Percentiles rank a stretch among this genome's conserved stretches.
These are phyloP conservation scores for Pittosporum tobira DNA, from an alignment of 129 eudicot genomes.

Conservation along the genomic window DNA sequence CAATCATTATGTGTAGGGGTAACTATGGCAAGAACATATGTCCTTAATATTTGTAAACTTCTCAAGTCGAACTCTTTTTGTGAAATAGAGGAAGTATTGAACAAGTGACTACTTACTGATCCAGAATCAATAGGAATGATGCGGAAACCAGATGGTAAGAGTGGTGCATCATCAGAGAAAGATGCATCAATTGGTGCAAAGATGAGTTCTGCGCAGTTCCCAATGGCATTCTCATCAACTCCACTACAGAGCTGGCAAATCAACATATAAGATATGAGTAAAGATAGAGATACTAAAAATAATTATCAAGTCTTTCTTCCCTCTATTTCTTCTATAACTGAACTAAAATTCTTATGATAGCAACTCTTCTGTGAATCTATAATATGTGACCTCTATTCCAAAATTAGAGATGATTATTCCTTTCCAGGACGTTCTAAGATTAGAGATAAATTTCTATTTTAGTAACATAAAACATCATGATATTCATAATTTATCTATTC, in stretches of 20 bases:
- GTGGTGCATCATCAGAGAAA: constrained; percentile 92
- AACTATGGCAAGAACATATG: no score
- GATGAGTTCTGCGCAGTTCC: constrained; percentile 80
- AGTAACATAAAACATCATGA: no score
- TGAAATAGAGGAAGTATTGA: no score
- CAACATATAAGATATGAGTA: neutral
- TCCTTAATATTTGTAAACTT: no score
- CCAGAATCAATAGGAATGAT: constrained; percentile 74
- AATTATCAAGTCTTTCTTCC: neutral
- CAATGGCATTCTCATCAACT: constrained; percentile 86
- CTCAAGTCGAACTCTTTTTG: no score
- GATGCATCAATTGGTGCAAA: constrained; percentile 98
- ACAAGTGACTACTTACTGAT: constrained; percentile 21
- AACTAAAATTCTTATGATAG: neutral
- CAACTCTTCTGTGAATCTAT: neutral
- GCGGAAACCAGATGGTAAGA: constrained; percentile 91
- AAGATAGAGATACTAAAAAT: neutral
- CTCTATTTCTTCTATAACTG: no score
- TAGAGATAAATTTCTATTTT: no score
- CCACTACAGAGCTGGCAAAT: constrained; percentile 72
- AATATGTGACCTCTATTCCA: no score
- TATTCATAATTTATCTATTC: no score
- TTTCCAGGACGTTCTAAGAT: no score
- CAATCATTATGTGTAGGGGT: no score
- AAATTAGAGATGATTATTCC: no score